Conservation (phyloP, 1,284 basidiomycete genomes). For the Caloboletus firmus region DNA sequence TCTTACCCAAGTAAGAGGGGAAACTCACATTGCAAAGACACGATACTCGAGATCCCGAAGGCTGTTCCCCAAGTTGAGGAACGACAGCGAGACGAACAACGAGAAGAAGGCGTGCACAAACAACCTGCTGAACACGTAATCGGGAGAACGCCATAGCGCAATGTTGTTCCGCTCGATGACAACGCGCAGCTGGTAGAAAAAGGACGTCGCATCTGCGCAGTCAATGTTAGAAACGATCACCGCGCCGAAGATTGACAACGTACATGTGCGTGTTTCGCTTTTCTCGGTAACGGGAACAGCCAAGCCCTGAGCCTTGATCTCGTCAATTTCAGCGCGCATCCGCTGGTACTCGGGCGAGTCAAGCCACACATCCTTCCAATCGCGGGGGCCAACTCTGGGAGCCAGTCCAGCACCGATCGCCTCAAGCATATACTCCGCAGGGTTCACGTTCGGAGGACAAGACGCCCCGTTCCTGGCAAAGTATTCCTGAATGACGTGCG, state of each 20-base stretch:
- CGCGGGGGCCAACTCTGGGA: slow-evolving; percentile 61
- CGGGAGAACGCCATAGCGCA: slow-evolving; percentile 80
- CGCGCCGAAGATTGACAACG: slow-evolving; percentile 28
- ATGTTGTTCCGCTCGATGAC: slow-evolving; percentile 75
- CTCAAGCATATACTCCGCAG: slow-evolving; percentile 63
- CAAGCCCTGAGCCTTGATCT: slow-evolving; percentile 46
- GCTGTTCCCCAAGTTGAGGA: slow-evolving; percentile 73
- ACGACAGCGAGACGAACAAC: slow-evolving; percentile 79
- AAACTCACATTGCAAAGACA: slow-evolving; percentile 70
- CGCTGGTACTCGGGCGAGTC: slow-evolving; percentile 48
- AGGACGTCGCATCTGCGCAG: slow-evolving; percentile 69
- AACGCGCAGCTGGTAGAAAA: slow-evolving; percentile 75
- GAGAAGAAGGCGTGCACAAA: slow-evolving; percentile 79
- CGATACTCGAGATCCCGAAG: slow-evolving; percentile 80
- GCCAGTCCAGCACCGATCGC: slow-evolving; percentile 76
- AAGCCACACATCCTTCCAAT: slow-evolving; percentile 79
- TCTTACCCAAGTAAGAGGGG: background rate
- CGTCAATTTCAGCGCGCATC: slow-evolving; percentile 43
- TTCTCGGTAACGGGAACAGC: slow-evolving; percentile 39
- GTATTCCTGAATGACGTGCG: slow-evolving; percentile 61
- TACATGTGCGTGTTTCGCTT: slow-evolving; percentile 47
- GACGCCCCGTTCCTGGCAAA: slow-evolving; percentile 65
- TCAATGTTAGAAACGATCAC: background rate
- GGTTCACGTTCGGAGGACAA: slow-evolving; percentile 63
- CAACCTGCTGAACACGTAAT: slow-evolving; percentile 82